Conservation (phyloP, 352 stramenopile genomes). For the Phytopythium boreale region DNA sequence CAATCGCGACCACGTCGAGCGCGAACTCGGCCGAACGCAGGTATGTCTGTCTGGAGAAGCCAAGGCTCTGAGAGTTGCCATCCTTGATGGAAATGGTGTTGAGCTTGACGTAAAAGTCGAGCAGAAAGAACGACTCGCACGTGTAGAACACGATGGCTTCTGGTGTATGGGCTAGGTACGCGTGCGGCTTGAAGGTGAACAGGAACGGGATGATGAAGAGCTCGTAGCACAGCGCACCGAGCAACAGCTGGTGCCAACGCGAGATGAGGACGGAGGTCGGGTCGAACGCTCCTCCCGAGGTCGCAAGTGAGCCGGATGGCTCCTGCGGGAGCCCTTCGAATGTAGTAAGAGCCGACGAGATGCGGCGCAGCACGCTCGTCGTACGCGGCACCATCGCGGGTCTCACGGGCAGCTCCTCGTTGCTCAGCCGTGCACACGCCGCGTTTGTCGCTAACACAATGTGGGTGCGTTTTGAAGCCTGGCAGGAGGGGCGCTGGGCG, state of each 20-base stretch:
- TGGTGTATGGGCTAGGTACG: conserved; percentile 1
- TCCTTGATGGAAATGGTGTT: conserved; percentile 54
- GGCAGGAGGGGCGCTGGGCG: neutral
- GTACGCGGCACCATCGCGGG: neutral
- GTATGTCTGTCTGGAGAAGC: conserved; percentile 30
- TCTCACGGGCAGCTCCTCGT: neutral
- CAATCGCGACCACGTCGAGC: conserved; percentile 34
- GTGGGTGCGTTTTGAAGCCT: neutral
- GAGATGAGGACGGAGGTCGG: conserved; percentile 41
- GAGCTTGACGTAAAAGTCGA: conserved; percentile 52
- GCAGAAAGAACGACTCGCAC: conserved; percentile 40
- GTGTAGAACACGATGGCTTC: conserved; percentile 31
- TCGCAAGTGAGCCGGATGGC: neutral
- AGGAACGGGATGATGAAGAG: conserved; percentile 47
- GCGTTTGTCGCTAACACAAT: neutral
- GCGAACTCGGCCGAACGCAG: conserved; percentile 45
- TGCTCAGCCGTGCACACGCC: neutral
- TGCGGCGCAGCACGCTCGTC: conserved; percentile 2
- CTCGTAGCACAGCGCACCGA: conserved; percentile 42
- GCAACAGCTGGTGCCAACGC: conserved; percentile 46
- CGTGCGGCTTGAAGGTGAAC: conserved; percentile 33
- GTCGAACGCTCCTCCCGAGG: conserved; percentile 15
- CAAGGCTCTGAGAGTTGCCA: conserved; percentile 27
- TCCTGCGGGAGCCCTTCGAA: neutral
- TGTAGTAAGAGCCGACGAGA: conserved; percentile 2